Evolutionary conservation across 148 eudicot species (phyloP).

Genomic region (Gaultheria prostrata): DNA sequence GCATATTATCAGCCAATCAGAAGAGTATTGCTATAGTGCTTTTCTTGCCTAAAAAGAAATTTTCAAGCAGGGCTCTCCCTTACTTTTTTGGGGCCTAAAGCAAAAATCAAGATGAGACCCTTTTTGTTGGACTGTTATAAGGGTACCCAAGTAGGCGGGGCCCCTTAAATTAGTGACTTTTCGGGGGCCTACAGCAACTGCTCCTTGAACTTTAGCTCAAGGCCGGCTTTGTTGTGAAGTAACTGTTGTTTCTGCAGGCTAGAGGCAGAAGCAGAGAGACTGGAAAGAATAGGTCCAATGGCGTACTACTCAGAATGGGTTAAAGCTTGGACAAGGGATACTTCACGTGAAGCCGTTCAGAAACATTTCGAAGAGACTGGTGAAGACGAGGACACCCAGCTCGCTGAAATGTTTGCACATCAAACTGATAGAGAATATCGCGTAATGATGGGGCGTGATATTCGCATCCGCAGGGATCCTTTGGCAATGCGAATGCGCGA

Average conservation of each 20-base stretch:
- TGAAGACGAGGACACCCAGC: constrained; percentile 94
- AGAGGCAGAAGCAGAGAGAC: constrained; percentile 69
- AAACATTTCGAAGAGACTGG: constrained; percentile 98
- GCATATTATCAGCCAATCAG: background rate
- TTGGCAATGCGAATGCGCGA: constrained; percentile 96
- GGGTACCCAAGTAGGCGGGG: too few species aligned
- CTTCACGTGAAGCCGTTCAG: constrained; percentile 91
- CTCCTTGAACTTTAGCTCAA: too few species aligned
- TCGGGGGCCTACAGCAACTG: too few species aligned
- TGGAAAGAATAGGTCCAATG: constrained; percentile 70
- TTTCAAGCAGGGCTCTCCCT: background rate
- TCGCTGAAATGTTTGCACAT: constrained; percentile 77
- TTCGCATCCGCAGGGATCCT: constrained; percentile 83
- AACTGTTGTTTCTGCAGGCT: constrained; percentile 45
- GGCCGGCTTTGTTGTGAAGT: background rate
- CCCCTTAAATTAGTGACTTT: too few species aligned
- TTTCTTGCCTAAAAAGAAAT: background rate
- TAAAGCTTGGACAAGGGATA: constrained; percentile 83
- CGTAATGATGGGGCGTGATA: constrained; percentile 94
- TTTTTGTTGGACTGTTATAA: too few species aligned
- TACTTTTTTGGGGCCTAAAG: too few species aligned
- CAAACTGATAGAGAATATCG: constrained; percentile 97
- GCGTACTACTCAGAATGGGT: constrained; percentile 99
- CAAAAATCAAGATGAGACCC: too few species aligned
- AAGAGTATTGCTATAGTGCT: background rate